Base-by-base conservation (phyloP, 306 rosid species). In the Dicorynia guianensis region DNA sequence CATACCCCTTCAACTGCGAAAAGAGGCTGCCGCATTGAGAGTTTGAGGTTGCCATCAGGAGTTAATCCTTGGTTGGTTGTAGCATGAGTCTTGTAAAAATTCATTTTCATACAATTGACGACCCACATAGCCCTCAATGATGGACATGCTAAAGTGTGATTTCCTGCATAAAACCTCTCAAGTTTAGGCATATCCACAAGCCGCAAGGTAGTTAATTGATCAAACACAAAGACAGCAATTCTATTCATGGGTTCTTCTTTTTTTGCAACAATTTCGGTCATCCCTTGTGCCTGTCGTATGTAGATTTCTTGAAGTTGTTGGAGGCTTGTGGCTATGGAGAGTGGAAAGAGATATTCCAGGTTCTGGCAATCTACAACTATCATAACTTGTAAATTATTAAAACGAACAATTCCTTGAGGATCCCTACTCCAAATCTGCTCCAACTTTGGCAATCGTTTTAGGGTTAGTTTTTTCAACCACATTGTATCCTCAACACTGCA, bases 401-500 rank as follows among this genome's bases (percentile, higher is more conserved):
- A 62, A 69, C 15, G 7, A 7, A 77, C 43, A 20, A n/a, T 3
- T 53, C 52, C 60, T 3, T 69, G 12, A 1, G 73, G 84, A 15
- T 69, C 62, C 50, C 35, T 19, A 55, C 55, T 75, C 81, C 84
- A 81, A 15, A 81, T 46, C 2, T 69, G 62, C 54, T 80, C 68
- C 33, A 80, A 38, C 33, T 74, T 67, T 1, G 67, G 60, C 19
- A 74, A 50, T 15, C 36, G 52, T 20, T 4, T 35, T 20, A 81
- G 70, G 58, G 71, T 43, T 61, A 81, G 8, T 7, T 58, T 67
- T 46, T 49, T 68, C 19, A 81, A 20, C 0, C 8, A 43, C 30
- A 25, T 25, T 11, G 19, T 42, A 9, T 8, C 6, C 5, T 6
- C 20, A 35, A 7, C 11, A 12, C 7, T 6, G 0, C 30, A 14